Base-by-base conservation (phyloP, 306 rosid species). In the Prinsepia uniflora region DNA sequence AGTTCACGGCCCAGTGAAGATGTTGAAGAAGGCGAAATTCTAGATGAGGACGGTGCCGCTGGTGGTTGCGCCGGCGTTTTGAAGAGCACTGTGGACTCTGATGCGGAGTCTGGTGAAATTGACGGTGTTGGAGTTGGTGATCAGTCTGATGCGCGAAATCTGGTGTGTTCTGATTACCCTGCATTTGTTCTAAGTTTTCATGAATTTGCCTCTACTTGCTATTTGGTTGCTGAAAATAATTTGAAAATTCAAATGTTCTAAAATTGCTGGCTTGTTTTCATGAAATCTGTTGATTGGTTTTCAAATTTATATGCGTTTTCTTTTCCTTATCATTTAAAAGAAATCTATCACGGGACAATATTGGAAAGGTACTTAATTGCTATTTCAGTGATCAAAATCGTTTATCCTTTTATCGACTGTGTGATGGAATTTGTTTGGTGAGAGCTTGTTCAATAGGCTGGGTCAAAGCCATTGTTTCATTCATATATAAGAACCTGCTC, bases 1-100 rank as follows among this genome's bases (percentile, higher is more conserved):
- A 72, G 41, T 56, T 54, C 69, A 68, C 77, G 62, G 15, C 81
- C 73, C 2, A 86, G 78, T 1, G 96, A 90, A 46, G 98, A 92
- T 17, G 86, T 92, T 8, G 98, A 92, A 82, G 98, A 92, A 79
- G 98, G 98, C 68, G 98, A 92, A 82, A 92, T 92, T 84, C 93
- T 90, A 34, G 96, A 90, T 48, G 98, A 90, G 55, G 98, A 90
- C 6, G 84, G 85, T 72, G 59, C 65, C 17, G 75, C 69, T n/a
- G 84, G 77, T 34, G 66, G 67, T 4, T 79, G 72, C 57, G 81
- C 83, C 0, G 89, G 71, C 71, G 66, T 75, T 78, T 75, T 71
- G 62, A 76, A 50, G 46, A 79, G 62, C 53, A 72, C 47, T n/a
- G 60, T 62, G 52, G 82, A 75, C 30, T 87, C 85, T 44, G 84